Conservation (phyloP, 495 filamentous ascomycete genomes). For the Lasiosphaeriaceae sp. region DNA sequence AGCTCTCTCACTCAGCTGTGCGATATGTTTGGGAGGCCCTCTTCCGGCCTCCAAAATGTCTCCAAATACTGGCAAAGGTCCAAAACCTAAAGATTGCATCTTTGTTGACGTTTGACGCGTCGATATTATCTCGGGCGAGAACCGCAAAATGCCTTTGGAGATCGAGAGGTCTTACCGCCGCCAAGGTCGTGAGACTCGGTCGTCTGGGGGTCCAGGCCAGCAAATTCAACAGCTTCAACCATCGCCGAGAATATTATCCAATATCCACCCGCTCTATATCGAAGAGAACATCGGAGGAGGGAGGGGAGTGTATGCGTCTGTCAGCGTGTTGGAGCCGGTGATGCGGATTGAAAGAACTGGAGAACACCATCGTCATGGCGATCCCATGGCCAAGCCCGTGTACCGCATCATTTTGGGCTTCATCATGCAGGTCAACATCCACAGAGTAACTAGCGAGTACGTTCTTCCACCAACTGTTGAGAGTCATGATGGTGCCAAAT, state of each 20-base stretch:
- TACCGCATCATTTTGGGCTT: conserved; percentile 20
- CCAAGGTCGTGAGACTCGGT: background rate
- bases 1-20: too few relatives aligned
- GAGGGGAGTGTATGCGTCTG: conserved; percentile 11
- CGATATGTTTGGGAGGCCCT: too few relatives aligned
- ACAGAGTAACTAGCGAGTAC: conserved; percentile 6
- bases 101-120: too few relatives aligned
- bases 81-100: too few relatives aligned
- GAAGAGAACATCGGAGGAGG: conserved; percentile 16
- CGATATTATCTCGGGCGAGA: too few relatives aligned
- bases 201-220: background rate
- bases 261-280: conserved; percentile 19
- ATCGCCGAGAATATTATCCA: conserved; percentile 4
- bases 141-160: too few relatives aligned
- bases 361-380: background rate
- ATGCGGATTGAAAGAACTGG: conserved; percentile 21
- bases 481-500: background rate
- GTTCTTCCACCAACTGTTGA: background rate
- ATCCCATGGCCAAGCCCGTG: conserved; percentile 2
- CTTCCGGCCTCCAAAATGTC: too few relatives aligned
- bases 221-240: background rate
- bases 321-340: conserved; percentile 22
- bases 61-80: too few relatives aligned
- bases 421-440: conserved; percentile 18
- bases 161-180: too few relatives aligned